These are phyloP conservation scores for Colletotrichum neosansevieriae DNA, from an alignment of 2,329 filamentous ascomycete species.

Conservation along the genomic window DNA sequence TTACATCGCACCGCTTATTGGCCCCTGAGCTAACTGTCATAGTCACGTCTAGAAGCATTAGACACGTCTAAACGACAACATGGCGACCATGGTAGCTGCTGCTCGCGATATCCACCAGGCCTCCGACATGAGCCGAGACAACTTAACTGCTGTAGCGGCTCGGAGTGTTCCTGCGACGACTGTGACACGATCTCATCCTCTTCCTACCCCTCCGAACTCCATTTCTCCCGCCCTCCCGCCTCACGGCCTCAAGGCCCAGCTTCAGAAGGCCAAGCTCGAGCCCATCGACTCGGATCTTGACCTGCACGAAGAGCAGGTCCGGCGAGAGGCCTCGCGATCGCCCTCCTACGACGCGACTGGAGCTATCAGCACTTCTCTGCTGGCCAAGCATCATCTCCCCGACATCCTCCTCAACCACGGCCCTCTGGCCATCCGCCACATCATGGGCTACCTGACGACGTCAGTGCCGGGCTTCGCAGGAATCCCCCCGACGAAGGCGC, in stretches of 20 bases:
- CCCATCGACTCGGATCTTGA: conserved; percentile 89
- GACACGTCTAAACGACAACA: conserved; percentile 55
- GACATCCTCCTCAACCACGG: conserved; percentile 91
- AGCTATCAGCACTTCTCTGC: conserved; percentile 84
- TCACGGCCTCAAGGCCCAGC: conserved; percentile 79
- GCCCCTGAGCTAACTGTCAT: conserved; percentile 29
- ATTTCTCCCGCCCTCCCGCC: conserved; percentile 90
- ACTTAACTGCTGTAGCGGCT: conserved; percentile 79
- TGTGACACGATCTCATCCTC: conserved; percentile 71
- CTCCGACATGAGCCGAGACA: conserved; percentile 71
- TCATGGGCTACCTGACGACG: conserved; percentile 94
- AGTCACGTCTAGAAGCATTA: conserved; percentile 62
- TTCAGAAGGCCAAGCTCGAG: conserved; percentile 70
- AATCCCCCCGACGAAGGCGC: conserved; percentile 89
- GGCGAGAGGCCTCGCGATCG: conserved; percentile 54
- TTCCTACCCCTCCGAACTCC: conserved; percentile 94
- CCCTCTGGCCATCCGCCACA: conserved; percentile 91
- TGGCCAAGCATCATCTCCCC: conserved; percentile 91
- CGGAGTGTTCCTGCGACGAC: conserved; percentile 68
- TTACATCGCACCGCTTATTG: conserved; percentile 42
- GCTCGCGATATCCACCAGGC: conserved; percentile 75
- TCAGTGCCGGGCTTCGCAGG: conserved; percentile 92
- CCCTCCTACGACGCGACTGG: conserved; percentile 77
- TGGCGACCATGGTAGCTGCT: conserved; percentile 75
- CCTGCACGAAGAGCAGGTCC: conserved; percentile 65